phyloP scores from a whole-genome alignment of 2,329 filamentous ascomycete genomes.

The Bipolaris gigantea region DNA sequence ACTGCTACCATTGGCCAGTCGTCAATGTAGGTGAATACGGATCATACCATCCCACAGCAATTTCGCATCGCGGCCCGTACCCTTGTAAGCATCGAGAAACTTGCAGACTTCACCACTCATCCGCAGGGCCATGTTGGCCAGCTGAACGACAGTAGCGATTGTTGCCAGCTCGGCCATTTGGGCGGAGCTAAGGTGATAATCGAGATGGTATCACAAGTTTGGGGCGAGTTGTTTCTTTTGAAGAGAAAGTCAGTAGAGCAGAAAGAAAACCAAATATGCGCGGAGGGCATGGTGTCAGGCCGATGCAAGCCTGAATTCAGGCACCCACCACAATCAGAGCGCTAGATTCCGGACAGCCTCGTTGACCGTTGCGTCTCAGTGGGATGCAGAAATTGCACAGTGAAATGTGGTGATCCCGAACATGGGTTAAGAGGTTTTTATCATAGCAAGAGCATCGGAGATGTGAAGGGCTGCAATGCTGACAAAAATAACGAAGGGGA shows the following conservation, averaged over 20 bases:
- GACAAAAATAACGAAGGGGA: too few relatives aligned
- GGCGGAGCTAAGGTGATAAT: background rate
- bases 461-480: too few relatives aligned
- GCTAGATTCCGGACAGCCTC: too few relatives aligned
- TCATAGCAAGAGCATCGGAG: too few relatives aligned
- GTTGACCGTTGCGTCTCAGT: too few relatives aligned
- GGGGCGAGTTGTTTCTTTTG: background rate
- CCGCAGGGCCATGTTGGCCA: slow-evolving; percentile 2
- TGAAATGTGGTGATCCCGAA: too few relatives aligned
- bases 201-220: background rate
- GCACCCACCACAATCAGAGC: too few relatives aligned
- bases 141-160: background rate
- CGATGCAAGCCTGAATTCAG: too few relatives aligned
- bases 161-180: slow-evolving; percentile 1
- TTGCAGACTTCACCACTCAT: background rate
- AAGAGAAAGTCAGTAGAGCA: background rate
- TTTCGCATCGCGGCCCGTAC: background rate
- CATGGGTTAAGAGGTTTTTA: too few relatives aligned
- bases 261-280: too few relatives aligned
- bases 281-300: too few relatives aligned
- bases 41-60: background rate
- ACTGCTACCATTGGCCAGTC: background rate
- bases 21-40: background rate
- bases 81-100: slow-evolving; percentile 2
- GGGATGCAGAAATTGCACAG: too few relatives aligned